These are phyloP conservation scores for Pythium sp. DNA, from an alignment of 352 stramenopile genomes.

Conservation along the genomic window DNA sequence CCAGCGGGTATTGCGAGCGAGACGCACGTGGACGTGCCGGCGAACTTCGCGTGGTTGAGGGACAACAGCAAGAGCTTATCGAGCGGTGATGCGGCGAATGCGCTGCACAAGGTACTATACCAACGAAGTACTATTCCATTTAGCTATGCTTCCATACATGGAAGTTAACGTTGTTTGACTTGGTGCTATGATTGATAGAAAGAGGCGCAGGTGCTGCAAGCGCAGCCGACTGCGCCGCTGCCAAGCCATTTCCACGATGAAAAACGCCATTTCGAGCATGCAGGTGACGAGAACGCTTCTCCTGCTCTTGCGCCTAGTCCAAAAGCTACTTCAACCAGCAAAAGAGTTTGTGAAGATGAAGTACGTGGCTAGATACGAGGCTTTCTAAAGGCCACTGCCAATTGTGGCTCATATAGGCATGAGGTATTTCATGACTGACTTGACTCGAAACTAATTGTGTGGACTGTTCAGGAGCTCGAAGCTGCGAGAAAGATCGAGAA, in stretches of 20 bases:
- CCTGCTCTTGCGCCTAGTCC: too few relatives aligned
- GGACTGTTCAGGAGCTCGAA: not conserved
- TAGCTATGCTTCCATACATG: not conserved
- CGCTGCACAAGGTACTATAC: not conserved
- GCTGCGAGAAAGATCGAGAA: conserved; percentile 5
- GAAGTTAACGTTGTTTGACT: not conserved
- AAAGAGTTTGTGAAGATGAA: not conserved
- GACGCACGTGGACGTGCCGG: conserved; percentile 20
- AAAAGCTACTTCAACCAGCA: not conserved
- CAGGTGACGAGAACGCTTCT: not conserved
- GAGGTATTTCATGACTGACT: not conserved
- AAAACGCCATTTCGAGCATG: conserved; percentile 3
- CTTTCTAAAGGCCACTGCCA: not conserved
- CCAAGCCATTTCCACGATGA: not conserved
- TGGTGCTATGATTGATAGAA: conserved; percentile 1
- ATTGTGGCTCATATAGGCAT: not conserved
- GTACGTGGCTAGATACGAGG: not conserved
- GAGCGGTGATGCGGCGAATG: not conserved
- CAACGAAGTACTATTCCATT: not conserved
- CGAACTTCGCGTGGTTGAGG: conserved; percentile 52
- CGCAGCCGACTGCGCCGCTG: not conserved
- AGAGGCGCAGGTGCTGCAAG: not conserved
- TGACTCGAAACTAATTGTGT: not conserved
- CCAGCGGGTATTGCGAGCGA: conserved; percentile 39
- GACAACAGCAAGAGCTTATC: not conserved